Evolutionary conservation across 2,329 filamentous ascomycete genomes (phyloP).

Genomic region (Aspergillaceae sp.): DNA sequence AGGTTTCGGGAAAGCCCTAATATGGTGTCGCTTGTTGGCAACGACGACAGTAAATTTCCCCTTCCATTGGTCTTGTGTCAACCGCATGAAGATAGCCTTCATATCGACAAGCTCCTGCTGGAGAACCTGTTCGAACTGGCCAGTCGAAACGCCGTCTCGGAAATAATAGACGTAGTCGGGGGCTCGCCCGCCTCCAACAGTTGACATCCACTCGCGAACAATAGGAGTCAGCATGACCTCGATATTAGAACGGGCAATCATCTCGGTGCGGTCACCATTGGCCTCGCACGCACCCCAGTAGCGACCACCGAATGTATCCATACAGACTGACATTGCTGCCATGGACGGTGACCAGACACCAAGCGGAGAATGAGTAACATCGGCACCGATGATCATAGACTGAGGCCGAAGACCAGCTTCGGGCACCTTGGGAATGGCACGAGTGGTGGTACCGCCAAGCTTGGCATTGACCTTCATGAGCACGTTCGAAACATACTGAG

Average conservation of each 20-base stretch:
- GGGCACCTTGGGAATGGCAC: constrained; percentile 38
- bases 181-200: constrained; percentile 43
- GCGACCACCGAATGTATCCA: constrained; percentile 60
- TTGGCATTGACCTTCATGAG: constrained; percentile 97
- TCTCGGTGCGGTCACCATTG: constrained; percentile 74
- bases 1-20: constrained; percentile 75
- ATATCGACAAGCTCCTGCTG: constrained; percentile 68
- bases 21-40: constrained; percentile 87
- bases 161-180: constrained; percentile 82
- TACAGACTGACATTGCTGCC: constrained; percentile 77
- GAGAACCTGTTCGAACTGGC: constrained; percentile 73
- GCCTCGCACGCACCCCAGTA: constrained; percentile 74
- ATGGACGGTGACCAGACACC: constrained; percentile 63
- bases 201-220: constrained; percentile 54
- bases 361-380: constrained; percentile 76
- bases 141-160: constrained; percentile 84
- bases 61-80: constrained; percentile 26
- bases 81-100: constrained; percentile 48
- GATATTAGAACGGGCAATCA: constrained; percentile 62
- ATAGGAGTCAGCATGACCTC: constrained; percentile 57
- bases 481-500: constrained; percentile 88
- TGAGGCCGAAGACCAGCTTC: constrained; percentile 26
- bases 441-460: constrained; percentile 70
- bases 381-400: constrained; percentile 81
- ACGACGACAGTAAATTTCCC: constrained; percentile 78